Evolutionary conservation across 2,329 filamentous ascomycete species (phyloP).

Genomic region (Coniella vitis): DNA sequence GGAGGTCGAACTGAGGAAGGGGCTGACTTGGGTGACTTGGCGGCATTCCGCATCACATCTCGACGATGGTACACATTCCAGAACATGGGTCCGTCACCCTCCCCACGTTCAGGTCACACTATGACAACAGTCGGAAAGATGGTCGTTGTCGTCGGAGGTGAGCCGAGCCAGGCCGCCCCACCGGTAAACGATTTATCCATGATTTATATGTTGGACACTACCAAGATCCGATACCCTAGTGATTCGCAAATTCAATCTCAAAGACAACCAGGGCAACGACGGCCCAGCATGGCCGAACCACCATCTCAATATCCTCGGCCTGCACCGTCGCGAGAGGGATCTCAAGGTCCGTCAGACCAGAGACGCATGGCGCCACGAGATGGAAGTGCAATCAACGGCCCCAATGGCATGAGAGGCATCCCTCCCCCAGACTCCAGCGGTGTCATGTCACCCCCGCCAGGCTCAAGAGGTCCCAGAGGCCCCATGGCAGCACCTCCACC

Average conservation of each 20-base stretch:
- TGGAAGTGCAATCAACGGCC: slow-evolving; percentile 27
- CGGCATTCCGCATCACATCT: slow-evolving; percentile 68
- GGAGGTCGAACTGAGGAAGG: slow-evolving; percentile 93
- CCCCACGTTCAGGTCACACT: slow-evolving; percentile 87
- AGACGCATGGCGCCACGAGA: slow-evolving; percentile 37
- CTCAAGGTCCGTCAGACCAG: slow-evolving; percentile 42
- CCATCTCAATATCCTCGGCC: slow-evolving; percentile 27
- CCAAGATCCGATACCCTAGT: slow-evolving; percentile 92
- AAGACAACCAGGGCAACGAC: slow-evolving; percentile 20
- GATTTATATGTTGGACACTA: slow-evolving; percentile 87
- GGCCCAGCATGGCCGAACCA: slow-evolving; percentile 27
- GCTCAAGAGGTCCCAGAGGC: slow-evolving; percentile 34
- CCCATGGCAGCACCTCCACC: slow-evolving; percentile 32
- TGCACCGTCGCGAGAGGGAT: slow-evolving; percentile 42
- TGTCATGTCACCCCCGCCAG: slow-evolving; percentile 22
- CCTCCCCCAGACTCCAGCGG: slow-evolving; percentile 33
- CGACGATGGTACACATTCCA: slow-evolving; percentile 98
- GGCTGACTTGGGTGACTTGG: slow-evolving; percentile 83
- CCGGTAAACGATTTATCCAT: slow-evolving; percentile 80
- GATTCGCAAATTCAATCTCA: slow-evolving; percentile 47
- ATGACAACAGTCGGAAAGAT: slow-evolving; percentile 95
- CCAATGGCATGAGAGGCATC: slow-evolving; percentile 37
- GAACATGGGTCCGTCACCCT: slow-evolving; percentile 96
- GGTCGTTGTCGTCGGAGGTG: slow-evolving; percentile 85
- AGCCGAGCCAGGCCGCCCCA: slow-evolving; percentile 80